A percentile compares a stretch with the other conserved stretches of the same genome.
phyloP scores from a whole-genome alignment of 345 rosid species.

The Trapa incisa region DNA sequence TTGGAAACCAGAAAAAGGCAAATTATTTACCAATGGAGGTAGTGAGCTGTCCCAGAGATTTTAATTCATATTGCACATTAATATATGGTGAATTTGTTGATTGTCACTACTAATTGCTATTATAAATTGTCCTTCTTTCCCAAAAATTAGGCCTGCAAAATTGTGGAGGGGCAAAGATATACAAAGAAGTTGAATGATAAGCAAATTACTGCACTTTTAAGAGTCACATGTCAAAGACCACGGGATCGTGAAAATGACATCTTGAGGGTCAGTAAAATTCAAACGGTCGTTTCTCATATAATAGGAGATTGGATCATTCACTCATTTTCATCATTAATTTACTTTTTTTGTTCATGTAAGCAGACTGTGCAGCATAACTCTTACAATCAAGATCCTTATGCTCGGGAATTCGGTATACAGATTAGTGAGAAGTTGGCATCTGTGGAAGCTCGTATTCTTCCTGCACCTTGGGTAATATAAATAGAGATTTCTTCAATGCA shows the following conservation, averaged over 20 bases:
- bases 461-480: slow-evolving; percentile 91
- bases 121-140: not conserved
- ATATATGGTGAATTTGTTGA: not conserved
- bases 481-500: not conserved
- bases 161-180: slow-evolving; percentile 92
- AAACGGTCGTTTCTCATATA: not conserved
- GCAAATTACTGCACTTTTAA: slow-evolving; percentile 84
- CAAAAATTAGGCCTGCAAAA: slow-evolving; percentile 68
- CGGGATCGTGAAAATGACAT: slow-evolving; percentile 86
- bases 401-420: slow-evolving; percentile 87
- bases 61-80: not conserved
- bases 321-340: not conserved
- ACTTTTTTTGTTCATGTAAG: slow-evolving; percentile 7
- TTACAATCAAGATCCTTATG: slow-evolving; percentile 88
- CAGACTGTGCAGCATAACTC: slow-evolving; percentile 89
- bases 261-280: slow-evolving; percentile 32
- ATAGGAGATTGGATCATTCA: not conserved
- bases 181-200: slow-evolving; percentile 86
- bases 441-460: slow-evolving; percentile 97
- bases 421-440: slow-evolving; percentile 89
- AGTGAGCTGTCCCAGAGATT: not conserved
- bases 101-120: not conserved
- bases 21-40: slow-evolving; percentile 99
- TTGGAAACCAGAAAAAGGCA: slow-evolving; percentile 95
- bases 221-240: slow-evolving; percentile 95